Base-by-base conservation (phyloP, 78 protist genomes). In the Emiliania huxleyi region DNA sequence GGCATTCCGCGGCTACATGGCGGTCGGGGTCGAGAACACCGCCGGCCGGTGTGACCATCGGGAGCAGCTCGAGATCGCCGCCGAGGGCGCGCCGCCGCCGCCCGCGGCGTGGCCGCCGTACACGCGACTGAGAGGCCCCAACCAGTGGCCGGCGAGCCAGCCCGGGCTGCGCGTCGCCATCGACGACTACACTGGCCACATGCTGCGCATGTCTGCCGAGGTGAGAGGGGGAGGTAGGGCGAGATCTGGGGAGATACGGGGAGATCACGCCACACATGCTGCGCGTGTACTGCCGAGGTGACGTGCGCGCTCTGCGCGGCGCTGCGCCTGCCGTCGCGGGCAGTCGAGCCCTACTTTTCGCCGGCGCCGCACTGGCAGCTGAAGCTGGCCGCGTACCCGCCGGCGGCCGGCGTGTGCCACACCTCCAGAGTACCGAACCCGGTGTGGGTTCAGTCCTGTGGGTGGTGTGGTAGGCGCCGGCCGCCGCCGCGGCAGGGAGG, bases 31-130 rank as follows among this genome's bases (percentile, higher is more conserved):
- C 12, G 90, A 83, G 90, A 44, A 45, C 62, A 83, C 90, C 23
- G 90, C 38, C 40, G 90, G 90, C 25, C 0, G 1, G 69, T 22
- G 40, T 11, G 90, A 83, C 40, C 8, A 12, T 15, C 55, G 90
- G 2, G 90, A 83, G 56, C 90, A 83, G 56, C 6, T 83, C 69
- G 90, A 83, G 62, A 42, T 83, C 11, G 90, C 42, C 43, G 33
- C n/a, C 23, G 90, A 83, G 23, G 90, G 26, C 3, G 11, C 26
- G 8, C 12, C 46, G 33, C 15, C 26, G 19, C 12, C 43, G 33
- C 15, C 11, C 5, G 45, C 3, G 1, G 26, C 46, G 1, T 8
- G 0, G 15, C n/a, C 46, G 21, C 45, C 26, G 45, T 40, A 75
- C 85, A 1, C 0, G 25, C 44, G 85, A 1, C 46, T 75, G 35